A percentile compares a stretch with the other conserved stretches of the same genome.
Conservation (phyloP, 495 filamentous ascomycete species). For the Aspergillus affinis region DNA sequence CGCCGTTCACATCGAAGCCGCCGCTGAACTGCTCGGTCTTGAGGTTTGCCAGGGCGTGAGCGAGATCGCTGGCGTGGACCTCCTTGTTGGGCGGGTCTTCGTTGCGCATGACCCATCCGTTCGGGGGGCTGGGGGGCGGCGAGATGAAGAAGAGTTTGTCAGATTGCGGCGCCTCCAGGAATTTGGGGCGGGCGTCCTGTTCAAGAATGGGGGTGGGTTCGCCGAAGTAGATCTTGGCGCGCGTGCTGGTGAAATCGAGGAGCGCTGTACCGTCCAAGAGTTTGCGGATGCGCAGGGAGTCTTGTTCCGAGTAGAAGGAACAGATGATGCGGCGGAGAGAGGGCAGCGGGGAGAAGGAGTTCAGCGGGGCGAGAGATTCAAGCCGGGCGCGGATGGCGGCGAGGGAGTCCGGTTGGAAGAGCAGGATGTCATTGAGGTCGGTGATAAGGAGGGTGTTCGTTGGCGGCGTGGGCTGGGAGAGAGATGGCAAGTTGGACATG, state of each 20-base stretch:
- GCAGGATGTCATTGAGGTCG: conserved; percentile 69
- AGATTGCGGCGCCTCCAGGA: conserved; percentile 78
- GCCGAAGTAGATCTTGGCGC: conserved; percentile 86
- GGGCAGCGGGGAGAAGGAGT: conserved; percentile 88
- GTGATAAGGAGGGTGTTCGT: conserved; percentile 95
- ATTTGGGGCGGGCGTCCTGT: conserved; percentile 55
- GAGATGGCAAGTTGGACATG: conserved; percentile 73
- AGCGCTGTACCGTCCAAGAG: conserved; percentile 63
- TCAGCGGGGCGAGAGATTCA: conserved; percentile 62
- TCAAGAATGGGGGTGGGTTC: conserved; percentile 64
- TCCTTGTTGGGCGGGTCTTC: conserved; percentile 94
- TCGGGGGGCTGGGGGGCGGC: conserved; percentile 86
- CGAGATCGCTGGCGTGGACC: conserved; percentile 88
- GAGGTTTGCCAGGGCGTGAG: conserved; percentile 71
- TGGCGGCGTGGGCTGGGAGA: conserved; percentile 76
- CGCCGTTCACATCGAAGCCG: conserved; percentile 1
- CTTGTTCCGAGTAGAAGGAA: conserved; percentile 73
- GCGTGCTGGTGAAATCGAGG: conserved; percentile 54
- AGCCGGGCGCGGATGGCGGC: conserved; percentile 73
- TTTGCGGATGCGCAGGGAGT: conserved; percentile 70
- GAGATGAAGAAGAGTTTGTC: conserved; percentile 97
- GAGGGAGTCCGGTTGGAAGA: conserved; percentile 79
- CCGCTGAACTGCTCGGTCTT: conserved; percentile 39
- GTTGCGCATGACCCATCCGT: conserved; percentile 86
- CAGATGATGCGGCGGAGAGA: conserved; percentile 90